Percentiles rank a stretch among this genome's conserved stretches.
phyloP scores from a whole-genome alignment of 1,284 basidiomycete species.

The Veloporphyrellus conicus region DNA sequence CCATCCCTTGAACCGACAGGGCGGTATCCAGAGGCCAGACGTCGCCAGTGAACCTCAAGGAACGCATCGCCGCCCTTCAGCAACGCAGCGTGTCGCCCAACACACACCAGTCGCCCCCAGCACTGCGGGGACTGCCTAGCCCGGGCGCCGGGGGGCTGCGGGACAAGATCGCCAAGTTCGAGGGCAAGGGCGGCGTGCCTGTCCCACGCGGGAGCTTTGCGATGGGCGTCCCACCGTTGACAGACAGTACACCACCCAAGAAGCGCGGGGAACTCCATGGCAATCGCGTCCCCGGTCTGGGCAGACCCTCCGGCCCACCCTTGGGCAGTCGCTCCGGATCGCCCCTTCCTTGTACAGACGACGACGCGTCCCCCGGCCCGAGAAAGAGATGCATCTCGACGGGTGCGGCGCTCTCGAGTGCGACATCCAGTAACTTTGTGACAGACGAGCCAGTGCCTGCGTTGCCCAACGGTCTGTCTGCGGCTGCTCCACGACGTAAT shows the following conservation, averaged over 20 bases:
- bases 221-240: constrained; percentile 55
- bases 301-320: constrained; percentile 33
- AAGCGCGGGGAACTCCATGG: constrained; percentile 65
- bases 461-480: constrained; percentile 16
- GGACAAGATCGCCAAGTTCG: constrained; percentile 74
- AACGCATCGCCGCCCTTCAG: constrained; percentile 71
- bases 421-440: constrained; percentile 5
- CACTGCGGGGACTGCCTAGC: constrained; percentile 24
- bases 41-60: constrained; percentile 60
- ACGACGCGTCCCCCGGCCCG: constrained; percentile 11
- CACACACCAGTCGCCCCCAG: constrained; percentile 33
- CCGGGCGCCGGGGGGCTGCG: constrained; percentile 43
- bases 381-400: constrained; percentile 34
- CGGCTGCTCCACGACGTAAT: constrained; percentile 22
- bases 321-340: constrained; percentile 19
- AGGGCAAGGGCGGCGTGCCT: constrained; percentile 69
- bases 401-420: constrained; percentile 18
- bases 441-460: constrained; percentile 27
- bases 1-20: constrained; percentile 18
- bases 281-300: constrained; percentile 56
- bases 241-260: constrained; percentile 43
- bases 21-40: constrained; percentile 38
- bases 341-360: constrained; percentile 12
- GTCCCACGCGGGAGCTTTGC: constrained; percentile 71
- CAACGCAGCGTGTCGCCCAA: constrained; percentile 46